These are phyloP conservation scores for Hermanozyma aechmeae DNA, from an alignment of 805 yeast genomes.

Conservation along the genomic window DNA sequence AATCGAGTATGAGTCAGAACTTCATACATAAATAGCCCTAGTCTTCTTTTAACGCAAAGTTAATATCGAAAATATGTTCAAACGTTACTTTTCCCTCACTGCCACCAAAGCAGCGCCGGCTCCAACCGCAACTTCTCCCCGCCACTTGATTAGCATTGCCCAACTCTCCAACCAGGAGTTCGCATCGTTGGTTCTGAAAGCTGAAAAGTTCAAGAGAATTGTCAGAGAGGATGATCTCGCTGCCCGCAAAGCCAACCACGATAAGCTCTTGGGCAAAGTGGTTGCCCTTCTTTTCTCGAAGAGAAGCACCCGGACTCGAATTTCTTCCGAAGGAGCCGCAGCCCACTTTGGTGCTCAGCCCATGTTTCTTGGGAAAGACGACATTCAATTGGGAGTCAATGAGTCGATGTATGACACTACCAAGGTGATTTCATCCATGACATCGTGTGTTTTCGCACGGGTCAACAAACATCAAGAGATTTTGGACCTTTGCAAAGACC, in stretches of 20 bases:
- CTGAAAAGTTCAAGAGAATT: conserved; percentile 53
- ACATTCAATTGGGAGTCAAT: conserved; percentile 92
- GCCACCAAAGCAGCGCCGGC: conserved; percentile 1
- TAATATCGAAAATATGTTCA: conserved; percentile 10
- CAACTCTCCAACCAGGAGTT: conserved; percentile 73
- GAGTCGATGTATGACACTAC: conserved; percentile 87
- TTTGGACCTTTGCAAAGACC: conserved; percentile 63
- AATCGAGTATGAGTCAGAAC: conserved; percentile 9
- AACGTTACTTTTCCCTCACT: conserved; percentile 5
- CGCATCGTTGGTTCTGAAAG: conserved; percentile 60
- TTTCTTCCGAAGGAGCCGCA: conserved; percentile 91
- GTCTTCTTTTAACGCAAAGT: neutral
- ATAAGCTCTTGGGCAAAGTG: conserved; percentile 67
- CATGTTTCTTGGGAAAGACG: conserved; percentile 93
- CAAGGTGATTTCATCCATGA: conserved; percentile 87
- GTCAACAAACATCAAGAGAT: conserved; percentile 83
- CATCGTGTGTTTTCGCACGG: conserved; percentile 94
- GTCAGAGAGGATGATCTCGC: conserved; percentile 42
- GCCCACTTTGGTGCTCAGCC: conserved; percentile 92
- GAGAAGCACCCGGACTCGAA: conserved; percentile 91
- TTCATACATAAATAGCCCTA: neutral
- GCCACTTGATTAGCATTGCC: conserved; percentile 77
- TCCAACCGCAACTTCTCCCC: conserved; percentile 15
- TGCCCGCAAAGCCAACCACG: conserved; percentile 26
- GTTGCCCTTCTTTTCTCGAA: conserved; percentile 81